Conservation (phyloP, 2,329 filamentous ascomycete species). For the Fonsecaea pugnacius region DNA sequence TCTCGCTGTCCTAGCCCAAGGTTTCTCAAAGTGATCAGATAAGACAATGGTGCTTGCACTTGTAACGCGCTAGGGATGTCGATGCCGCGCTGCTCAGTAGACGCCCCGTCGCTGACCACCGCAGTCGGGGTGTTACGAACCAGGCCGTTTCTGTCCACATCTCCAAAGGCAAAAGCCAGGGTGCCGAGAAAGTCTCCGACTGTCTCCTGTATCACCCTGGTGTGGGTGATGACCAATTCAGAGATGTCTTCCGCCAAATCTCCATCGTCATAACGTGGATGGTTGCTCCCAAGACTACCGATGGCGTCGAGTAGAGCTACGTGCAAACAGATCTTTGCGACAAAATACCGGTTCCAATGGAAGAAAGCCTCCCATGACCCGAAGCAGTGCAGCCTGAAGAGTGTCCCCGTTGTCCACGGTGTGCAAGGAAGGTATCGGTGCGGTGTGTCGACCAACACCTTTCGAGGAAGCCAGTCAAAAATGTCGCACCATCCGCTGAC, state of each 20-base stretch:
- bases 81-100: slow-evolving; percentile 21
- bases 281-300: neutral
- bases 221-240: slow-evolving; percentile 20
- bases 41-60: slow-evolving; percentile 21
- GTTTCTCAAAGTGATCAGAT: slow-evolving; percentile 25
- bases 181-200: slow-evolving; percentile 26
- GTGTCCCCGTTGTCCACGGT: slow-evolving; percentile 19
- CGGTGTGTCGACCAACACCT: slow-evolving; percentile 12
- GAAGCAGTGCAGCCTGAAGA: slow-evolving; percentile 25
- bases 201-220: slow-evolving; percentile 19
- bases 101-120: slow-evolving; percentile 21
- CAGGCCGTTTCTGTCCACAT: slow-evolving; percentile 23
- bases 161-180: slow-evolving; percentile 27
- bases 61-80: slow-evolving; percentile 25
- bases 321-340: slow-evolving; percentile 27
- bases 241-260: neutral
- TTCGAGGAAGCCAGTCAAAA: slow-evolving; percentile 24
- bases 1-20: slow-evolving; percentile 26
- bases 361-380: slow-evolving; percentile 28
- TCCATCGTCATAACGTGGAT: neutral
- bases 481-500: slow-evolving; percentile 28
- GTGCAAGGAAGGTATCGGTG: slow-evolving; percentile 6
- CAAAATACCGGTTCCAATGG: slow-evolving; percentile 30
- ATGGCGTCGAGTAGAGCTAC: slow-evolving; percentile 24
- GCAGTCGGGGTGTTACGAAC: slow-evolving; percentile 14